phyloP scores from a whole-genome alignment of 371 early-diverging fungal species.

The Basidiobolus meristosporus region DNA sequence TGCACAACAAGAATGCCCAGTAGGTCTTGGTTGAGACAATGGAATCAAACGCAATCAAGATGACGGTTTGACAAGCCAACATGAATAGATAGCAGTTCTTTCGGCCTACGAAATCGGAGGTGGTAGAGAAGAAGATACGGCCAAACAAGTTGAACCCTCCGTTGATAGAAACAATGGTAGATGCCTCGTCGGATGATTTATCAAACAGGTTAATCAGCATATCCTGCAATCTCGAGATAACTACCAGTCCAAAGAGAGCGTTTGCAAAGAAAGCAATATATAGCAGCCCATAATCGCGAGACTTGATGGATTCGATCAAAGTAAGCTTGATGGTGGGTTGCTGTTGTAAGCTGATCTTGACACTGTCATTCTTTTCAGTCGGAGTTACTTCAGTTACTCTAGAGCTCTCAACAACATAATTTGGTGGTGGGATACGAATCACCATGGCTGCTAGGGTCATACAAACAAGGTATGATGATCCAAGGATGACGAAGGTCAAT shows the following conservation, averaged over 20 bases:
- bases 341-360: slow-evolving; percentile 7
- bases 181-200: slow-evolving; percentile 19
- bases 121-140: slow-evolving; percentile 22
- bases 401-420: slow-evolving; percentile 24
- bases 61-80: slow-evolving; percentile 19
- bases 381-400: slow-evolving; percentile 14
- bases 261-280: slow-evolving; percentile 32
- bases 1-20: slow-evolving; percentile 21
- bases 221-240: slow-evolving; percentile 31
- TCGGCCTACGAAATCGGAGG: slow-evolving; percentile 32
- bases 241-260: slow-evolving; percentile 29
- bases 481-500: slow-evolving; percentile 27
- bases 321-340: slow-evolving; percentile 15
- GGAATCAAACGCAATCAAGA: slow-evolving; percentile 21
- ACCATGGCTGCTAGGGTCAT: slow-evolving; percentile 18
- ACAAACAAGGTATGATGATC: slow-evolving; percentile 16
- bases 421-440: slow-evolving; percentile 41
- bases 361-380: neutral
- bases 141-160: slow-evolving; percentile 41
- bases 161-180: slow-evolving; percentile 30
- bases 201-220: slow-evolving; percentile 30
- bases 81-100: slow-evolving; percentile 30
- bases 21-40: slow-evolving; percentile 19
- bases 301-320: slow-evolving; percentile 20
- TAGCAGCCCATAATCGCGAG: slow-evolving; percentile 25